Percentiles rank a stretch among this genome's conserved stretches.
phyloP scores from a whole-genome alignment of 352 stramenopile genomes.

The Stramenopiles sp. region DNA sequence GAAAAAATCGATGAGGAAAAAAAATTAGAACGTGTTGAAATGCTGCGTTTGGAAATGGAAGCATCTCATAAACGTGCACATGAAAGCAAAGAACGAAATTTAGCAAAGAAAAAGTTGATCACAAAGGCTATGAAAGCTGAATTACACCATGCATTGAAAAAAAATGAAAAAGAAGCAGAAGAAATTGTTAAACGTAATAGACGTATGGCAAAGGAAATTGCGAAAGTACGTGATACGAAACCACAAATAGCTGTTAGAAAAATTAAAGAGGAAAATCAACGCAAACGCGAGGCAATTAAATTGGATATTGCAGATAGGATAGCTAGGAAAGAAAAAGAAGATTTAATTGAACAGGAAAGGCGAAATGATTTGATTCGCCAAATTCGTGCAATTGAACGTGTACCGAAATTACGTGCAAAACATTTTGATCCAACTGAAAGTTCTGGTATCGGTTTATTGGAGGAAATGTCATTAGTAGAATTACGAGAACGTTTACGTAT shows the following conservation, averaged over 20 bases:
- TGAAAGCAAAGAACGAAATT: slow-evolving; percentile 25
- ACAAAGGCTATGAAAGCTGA: slow-evolving; percentile 9
- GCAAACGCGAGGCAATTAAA: not conserved
- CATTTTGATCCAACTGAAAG: slow-evolving; percentile 70
- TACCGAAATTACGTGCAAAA: slow-evolving; percentile 34
- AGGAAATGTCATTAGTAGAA: slow-evolving; percentile 72
- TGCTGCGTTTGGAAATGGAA: slow-evolving; percentile 48
- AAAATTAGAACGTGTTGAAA: slow-evolving; percentile 41
- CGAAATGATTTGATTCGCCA: slow-evolving; percentile 57
- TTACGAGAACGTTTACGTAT: slow-evolving; percentile 49
- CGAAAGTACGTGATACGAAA: not conserved
- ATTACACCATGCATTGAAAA: not conserved
- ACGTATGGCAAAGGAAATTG: slow-evolving; percentile 9
- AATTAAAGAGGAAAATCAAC: slow-evolving; percentile 8
- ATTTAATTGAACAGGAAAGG: slow-evolving; percentile 24
- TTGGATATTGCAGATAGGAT: no score
- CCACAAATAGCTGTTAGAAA: slow-evolving; percentile 1
- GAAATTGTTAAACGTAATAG: slow-evolving; percentile 6
- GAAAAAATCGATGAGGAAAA: slow-evolving; percentile 45
- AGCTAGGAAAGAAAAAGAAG: no score
- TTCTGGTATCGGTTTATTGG: slow-evolving; percentile 49
- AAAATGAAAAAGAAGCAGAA: not conserved
- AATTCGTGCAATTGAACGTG: slow-evolving; percentile 30
- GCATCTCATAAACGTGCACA: slow-evolving; percentile 17
- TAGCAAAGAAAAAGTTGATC: slow-evolving; percentile 11